A percentile compares a stretch with the other conserved stretches of the same genome.
Conservation (phyloP, 2,329 filamentous ascomycete genomes). For the Aspergillus chevalieri region DNA sequence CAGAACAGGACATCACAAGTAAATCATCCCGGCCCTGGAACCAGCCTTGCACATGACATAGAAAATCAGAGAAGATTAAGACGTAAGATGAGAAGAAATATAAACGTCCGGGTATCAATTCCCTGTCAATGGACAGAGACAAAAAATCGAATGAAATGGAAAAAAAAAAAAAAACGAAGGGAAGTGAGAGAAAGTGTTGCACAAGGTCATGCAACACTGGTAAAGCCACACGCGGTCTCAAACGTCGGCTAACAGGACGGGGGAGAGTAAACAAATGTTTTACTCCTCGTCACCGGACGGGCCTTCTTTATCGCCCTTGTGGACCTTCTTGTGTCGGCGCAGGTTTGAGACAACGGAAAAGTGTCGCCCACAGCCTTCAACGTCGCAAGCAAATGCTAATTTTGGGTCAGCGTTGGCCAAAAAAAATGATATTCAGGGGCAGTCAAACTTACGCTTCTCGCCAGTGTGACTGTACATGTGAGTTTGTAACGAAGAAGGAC, state of each 20-base stretch:
- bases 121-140: conserved; percentile 15
- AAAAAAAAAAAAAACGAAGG: conserved; percentile 17
- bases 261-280: conserved; percentile 15
- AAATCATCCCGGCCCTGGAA: neutral
- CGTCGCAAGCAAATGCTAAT: conserved; percentile 84
- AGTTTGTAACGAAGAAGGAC: conserved; percentile 88
- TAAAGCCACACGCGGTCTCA: conserved; percentile 4
- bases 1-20: conserved; percentile 9
- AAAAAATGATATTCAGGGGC: neutral
- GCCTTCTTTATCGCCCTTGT: conserved; percentile 58
- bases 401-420: conserved; percentile 14
- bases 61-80: conserved; percentile 12
- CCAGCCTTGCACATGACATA: conserved; percentile 7
- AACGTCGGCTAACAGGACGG: neutral
- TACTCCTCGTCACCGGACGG: conserved; percentile 38
- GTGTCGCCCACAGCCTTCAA: conserved; percentile 88
- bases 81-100: conserved; percentile 12
- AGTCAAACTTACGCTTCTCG: conserved; percentile 76
- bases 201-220: conserved; percentile 17
- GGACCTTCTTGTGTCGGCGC: conserved; percentile 89
- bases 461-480: conserved; percentile 99
- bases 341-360: conserved; percentile 97
- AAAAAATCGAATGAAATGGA: conserved; percentile 5
- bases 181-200: conserved; percentile 23
- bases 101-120: conserved; percentile 23